phyloP scores from a whole-genome alignment of 1,139 yeast species.

The Diutina mesorugosa region DNA sequence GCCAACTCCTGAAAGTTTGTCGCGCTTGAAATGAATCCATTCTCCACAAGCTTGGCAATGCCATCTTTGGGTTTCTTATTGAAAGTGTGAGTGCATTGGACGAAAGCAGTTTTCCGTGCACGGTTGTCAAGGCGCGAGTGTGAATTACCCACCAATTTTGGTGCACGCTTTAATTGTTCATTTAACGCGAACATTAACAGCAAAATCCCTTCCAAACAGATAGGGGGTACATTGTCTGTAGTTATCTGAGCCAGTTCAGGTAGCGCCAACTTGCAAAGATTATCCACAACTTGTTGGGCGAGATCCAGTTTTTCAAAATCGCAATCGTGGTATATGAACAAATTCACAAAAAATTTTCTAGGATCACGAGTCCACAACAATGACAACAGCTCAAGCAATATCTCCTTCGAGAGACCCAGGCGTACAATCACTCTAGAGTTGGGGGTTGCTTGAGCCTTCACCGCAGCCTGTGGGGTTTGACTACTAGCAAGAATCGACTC shows the following conservation, averaged over 20 bases:
- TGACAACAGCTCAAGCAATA: slow-evolving; percentile 73
- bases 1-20: slow-evolving; percentile 51
- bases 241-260: slow-evolving; percentile 71
- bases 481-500: slow-evolving; percentile 35
- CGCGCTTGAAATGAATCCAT: slow-evolving; percentile 48
- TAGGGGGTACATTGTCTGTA: slow-evolving; percentile 84
- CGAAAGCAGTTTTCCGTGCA: slow-evolving; percentile 58
- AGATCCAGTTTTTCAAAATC: slow-evolving; percentile 80
- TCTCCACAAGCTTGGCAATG: slow-evolving; percentile 42
- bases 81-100: slow-evolving; percentile 59
- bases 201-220: slow-evolving; percentile 80
- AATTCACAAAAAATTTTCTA: slow-evolving; percentile 48
- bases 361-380: slow-evolving; percentile 80
- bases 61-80: slow-evolving; percentile 75
- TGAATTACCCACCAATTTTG: slow-evolving; percentile 3
- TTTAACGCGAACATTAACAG: slow-evolving; percentile 57
- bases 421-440: slow-evolving; percentile 12
- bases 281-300: slow-evolving; percentile 54
- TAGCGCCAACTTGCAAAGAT: slow-evolving; percentile 61
- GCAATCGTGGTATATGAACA: slow-evolving; percentile 82
- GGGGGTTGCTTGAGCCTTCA: slow-evolving; percentile 10
- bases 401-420: slow-evolving; percentile 44
- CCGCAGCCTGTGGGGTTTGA: slow-evolving; percentile 5
- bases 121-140: slow-evolving; percentile 27
- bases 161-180: slow-evolving; percentile 30